phyloP scores from a whole-genome alignment of 257 asterid species.

The Solanum piurae region DNA sequence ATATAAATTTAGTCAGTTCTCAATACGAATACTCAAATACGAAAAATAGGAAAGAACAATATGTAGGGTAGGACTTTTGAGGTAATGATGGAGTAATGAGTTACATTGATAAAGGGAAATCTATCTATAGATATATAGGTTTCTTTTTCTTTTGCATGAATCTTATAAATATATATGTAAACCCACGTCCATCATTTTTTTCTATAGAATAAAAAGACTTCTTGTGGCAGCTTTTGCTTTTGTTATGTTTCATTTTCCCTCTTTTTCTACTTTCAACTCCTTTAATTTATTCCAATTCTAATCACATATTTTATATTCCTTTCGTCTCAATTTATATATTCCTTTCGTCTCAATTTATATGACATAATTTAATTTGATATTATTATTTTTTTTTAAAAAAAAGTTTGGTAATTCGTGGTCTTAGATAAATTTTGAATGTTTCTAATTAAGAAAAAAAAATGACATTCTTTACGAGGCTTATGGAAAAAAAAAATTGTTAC shows the following conservation, averaged over 20 bases:
- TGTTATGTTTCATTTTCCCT: constrained; percentile 9
- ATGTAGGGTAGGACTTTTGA: neutral
- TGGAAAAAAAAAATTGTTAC: too few relatives aligned
- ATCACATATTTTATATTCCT: neutral
- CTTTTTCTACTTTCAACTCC: neutral
- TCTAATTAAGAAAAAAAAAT: too few relatives aligned
- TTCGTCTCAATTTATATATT: too few relatives aligned
- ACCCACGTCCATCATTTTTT: constrained; percentile 40
- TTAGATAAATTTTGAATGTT: too few relatives aligned
- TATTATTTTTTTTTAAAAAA: too few relatives aligned
- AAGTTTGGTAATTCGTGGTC: neutral
- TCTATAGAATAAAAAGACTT: constrained; percentile 37
- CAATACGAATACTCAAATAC: rapidly evolving
- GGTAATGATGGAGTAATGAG: constrained; percentile 11
- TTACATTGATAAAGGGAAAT: neutral
- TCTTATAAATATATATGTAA: constrained; percentile 18
- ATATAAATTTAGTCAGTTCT: neutral
- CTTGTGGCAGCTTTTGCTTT: constrained; percentile 77
- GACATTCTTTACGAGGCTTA: too few relatives aligned
- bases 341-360: too few relatives aligned
- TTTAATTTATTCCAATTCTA: neutral
- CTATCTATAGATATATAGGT: neutral
- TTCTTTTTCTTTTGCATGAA: constrained; percentile 62
- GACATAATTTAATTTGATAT: neutral
- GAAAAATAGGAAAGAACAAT: too few relatives aligned